phyloP scores from a whole-genome alignment of 805 yeast genomes.

The Kazachstania bromeliacearum region DNA sequence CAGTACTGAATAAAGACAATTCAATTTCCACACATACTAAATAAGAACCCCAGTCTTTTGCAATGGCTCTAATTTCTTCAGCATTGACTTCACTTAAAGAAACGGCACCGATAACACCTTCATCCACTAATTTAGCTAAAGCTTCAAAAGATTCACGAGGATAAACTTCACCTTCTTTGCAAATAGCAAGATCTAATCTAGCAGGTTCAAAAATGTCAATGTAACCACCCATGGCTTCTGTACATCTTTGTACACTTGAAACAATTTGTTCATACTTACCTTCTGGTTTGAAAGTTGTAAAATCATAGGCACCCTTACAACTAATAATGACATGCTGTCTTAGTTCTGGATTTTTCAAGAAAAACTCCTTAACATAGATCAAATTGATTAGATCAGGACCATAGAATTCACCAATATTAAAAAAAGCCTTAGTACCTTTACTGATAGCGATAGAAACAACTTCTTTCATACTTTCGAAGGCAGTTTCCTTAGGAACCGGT shows the following conservation, averaged over 20 bases:
- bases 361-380: slow-evolving; percentile 46
- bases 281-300: slow-evolving; percentile 35
- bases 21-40: slow-evolving; percentile 71
- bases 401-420: slow-evolving; percentile 76
- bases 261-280: slow-evolving; percentile 41
- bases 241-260: slow-evolving; percentile 38
- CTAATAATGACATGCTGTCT: slow-evolving; percentile 49
- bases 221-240: slow-evolving; percentile 36
- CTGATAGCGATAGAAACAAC: slow-evolving; percentile 36
- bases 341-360: slow-evolving; percentile 45
- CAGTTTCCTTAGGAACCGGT: slow-evolving; percentile 45
- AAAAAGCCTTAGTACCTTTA: slow-evolving; percentile 33
- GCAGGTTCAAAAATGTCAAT: slow-evolving; percentile 63
- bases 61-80: slow-evolving; percentile 51
- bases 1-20: slow-evolving; percentile 60
- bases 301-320: slow-evolving; percentile 57
- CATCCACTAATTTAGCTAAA: slow-evolving; percentile 48
- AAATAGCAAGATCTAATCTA: slow-evolving; percentile 44
- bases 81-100: slow-evolving; percentile 69
- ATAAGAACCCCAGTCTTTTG: slow-evolving; percentile 38
- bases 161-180: slow-evolving; percentile 17
- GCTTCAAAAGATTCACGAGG: slow-evolving; percentile 49
- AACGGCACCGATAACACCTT: slow-evolving; percentile 59
- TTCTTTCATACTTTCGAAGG: slow-evolving; percentile 44
- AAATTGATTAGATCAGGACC: slow-evolving; percentile 49